Evolutionary conservation across 2,329 filamentous ascomycete genomes (phyloP).

Genomic region (Alternaria ventricosa): DNA sequence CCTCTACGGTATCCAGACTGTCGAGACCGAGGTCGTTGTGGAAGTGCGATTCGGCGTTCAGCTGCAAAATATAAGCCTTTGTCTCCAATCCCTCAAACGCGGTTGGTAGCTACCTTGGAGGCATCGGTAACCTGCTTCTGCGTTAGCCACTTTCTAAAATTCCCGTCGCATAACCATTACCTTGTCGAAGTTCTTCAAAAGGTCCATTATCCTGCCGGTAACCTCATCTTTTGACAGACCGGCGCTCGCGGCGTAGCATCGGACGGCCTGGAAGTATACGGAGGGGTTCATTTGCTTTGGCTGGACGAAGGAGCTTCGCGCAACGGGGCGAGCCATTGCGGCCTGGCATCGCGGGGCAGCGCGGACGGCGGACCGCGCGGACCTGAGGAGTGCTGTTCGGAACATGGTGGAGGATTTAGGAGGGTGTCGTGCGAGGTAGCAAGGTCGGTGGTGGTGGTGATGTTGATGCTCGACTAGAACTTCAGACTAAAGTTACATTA

Average conservation of each 20-base stretch:
- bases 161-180: constrained; percentile 56
- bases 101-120: constrained; percentile 58
- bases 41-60: constrained; percentile 86
- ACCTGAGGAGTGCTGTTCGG: constrained; percentile 83
- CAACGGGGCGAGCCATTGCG: constrained; percentile 65
- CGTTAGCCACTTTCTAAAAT: constrained; percentile 34
- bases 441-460: constrained; percentile 34
- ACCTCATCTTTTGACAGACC: constrained; percentile 84
- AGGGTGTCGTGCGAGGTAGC: constrained; percentile 28
- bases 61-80: constrained; percentile 61
- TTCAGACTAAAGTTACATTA: constrained; percentile 25
- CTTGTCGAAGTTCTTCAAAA: constrained; percentile 98
- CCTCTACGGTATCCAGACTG: constrained; percentile 97
- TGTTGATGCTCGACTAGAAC: constrained; percentile 32
- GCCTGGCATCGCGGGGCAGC: constrained; percentile 51
- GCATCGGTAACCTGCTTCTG: constrained; percentile 64
- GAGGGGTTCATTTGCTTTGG: constrained; percentile 67
- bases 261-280: constrained; percentile 70
- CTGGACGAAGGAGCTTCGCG: constrained; percentile 67
- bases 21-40: constrained; percentile 96
- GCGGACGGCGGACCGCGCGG: constrained; percentile 63
- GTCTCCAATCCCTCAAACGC: neutral
- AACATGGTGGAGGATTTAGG: constrained; percentile 71
- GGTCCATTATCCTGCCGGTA: constrained; percentile 87
- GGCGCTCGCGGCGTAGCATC: constrained; percentile 85